Conservation (phyloP, 495 filamentous ascomycete genomes). For the Paragyromitra xinjiangensis region DNA sequence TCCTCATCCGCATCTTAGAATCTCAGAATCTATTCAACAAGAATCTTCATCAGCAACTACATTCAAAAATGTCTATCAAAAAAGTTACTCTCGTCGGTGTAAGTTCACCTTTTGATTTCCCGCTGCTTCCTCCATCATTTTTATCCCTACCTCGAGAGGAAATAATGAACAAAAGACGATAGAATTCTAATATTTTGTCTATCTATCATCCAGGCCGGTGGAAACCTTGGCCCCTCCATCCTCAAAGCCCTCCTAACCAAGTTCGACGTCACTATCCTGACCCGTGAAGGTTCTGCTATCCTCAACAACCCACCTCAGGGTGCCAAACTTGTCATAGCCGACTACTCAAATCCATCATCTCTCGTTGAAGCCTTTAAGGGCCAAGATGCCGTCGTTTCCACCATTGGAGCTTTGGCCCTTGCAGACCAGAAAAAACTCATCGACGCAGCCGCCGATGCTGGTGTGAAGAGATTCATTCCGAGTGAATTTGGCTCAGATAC, state of each 20-base stretch:
- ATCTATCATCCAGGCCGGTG: conserved; percentile 62
- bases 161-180: background rate
- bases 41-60: background rate
- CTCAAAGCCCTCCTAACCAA: conserved; percentile 65
- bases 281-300: conserved; percentile 61
- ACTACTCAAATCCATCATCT: conserved; percentile 66
- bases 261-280: conserved; percentile 69
- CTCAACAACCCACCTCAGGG: conserved; percentile 58
- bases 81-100: conserved; percentile 66
- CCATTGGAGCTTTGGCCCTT: conserved; percentile 60
- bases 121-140: background rate
- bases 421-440: conserved; percentile 63
- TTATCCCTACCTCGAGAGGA: background rate
- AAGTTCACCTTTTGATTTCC: conserved; percentile 43
- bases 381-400: conserved; percentile 69
- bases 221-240: conserved; percentile 68
- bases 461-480: conserved; percentile 71
- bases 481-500: conserved; percentile 70
- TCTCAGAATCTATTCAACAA: background rate
- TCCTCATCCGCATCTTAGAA: background rate
- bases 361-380: conserved; percentile 63
- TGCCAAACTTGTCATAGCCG: conserved; percentile 62
- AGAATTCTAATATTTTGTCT: conserved; percentile 2
- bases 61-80: conserved; percentile 62
- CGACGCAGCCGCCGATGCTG: conserved; percentile 68